Evolutionary conservation across 306 rosid species (phyloP), one percentile per base, ranked within the genome.

Genomic region (Prunus mongolica): DNA sequence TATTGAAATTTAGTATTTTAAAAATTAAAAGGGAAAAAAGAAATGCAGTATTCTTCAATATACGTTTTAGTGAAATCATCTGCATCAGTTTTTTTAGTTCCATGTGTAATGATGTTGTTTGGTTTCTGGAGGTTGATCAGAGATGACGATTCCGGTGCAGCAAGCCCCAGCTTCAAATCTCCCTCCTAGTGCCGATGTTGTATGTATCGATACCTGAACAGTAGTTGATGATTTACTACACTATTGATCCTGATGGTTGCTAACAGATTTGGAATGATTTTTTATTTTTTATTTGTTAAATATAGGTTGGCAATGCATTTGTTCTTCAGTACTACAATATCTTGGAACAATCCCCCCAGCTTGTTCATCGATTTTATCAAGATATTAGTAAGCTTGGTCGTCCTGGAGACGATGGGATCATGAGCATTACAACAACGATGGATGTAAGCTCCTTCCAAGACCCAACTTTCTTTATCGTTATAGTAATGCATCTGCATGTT

Each of bases 231-330:
- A 54, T 30, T 22, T 69, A 5, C 69, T 52, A 20, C 49, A 0
- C 32, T 44, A 12, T 16, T 27, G 0, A 6, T 65, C 4, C 2
- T 14, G 7, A 25, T 32, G 27, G 71, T 27, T 66, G 64, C 24
- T 83, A 77, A 77, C 51, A 22, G 56, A 12, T 54, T 79, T 77
- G 51, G 19, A 25, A 45, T 73, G 65, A 32, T 18, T 67, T n/a
- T 24, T 49, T 75, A 18, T 49, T 56, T 1, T 24, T 24, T 24
- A 24, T 24, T 24, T 51, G 73, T 52, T 7, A 44, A 57, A 55
- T 79, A 4, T 77, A 93, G 98, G 98, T 93, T 75, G 97, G 98
- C 2, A 81, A 88, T 76, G 98, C 97, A n/a, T 93, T 93, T 86
- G 93, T 89, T 63, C 91, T 85, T 65, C 98, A 91, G 69, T 93